phyloP scores from a whole-genome alignment of 371 early-diverging fungal genomes.

The Mortierella sp. region DNA sequence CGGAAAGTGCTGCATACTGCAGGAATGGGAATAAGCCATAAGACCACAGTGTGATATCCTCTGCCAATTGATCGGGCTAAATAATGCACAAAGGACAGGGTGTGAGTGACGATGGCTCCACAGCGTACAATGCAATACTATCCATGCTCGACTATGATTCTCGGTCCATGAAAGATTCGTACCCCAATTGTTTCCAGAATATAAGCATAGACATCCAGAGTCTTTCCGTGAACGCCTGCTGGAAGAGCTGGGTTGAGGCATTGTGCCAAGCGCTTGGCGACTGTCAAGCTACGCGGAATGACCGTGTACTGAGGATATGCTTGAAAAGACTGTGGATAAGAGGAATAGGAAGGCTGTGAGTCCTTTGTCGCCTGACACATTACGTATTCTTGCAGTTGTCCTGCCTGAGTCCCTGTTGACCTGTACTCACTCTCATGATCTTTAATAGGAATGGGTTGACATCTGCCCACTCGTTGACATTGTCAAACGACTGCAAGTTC shows the following conservation, averaged over 20 bases:
- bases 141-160: background rate
- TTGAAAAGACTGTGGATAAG: slow-evolving; percentile 74
- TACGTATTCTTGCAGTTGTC: background rate
- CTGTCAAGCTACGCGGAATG: slow-evolving; percentile 89
- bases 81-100: slow-evolving; percentile 7
- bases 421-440: slow-evolving; percentile 78
- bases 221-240: slow-evolving; percentile 98
- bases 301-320: slow-evolving; percentile 81
- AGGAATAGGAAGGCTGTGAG: slow-evolving; percentile 1
- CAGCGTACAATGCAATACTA: background rate
- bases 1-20: slow-evolving; percentile 86
- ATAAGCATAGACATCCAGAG: slow-evolving; percentile 91
- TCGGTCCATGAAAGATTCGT: slow-evolving; percentile 19
- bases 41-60: slow-evolving; percentile 90
- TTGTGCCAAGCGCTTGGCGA: slow-evolving; percentile 97
- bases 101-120: background rate
- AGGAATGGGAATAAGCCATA: slow-evolving; percentile 95
- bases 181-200: slow-evolving; percentile 91
- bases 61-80: slow-evolving; percentile 80
- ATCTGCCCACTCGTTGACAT: slow-evolving; percentile 96
- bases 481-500: slow-evolving; percentile 91
- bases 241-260: slow-evolving; percentile 99
- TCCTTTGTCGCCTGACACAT: background rate
- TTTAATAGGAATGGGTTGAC: slow-evolving; percentile 92
- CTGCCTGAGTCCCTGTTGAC: background rate